phyloP scores from a whole-genome alignment of 1,284 basidiomycete species.

The Microbotryomycetes sp. region DNA sequence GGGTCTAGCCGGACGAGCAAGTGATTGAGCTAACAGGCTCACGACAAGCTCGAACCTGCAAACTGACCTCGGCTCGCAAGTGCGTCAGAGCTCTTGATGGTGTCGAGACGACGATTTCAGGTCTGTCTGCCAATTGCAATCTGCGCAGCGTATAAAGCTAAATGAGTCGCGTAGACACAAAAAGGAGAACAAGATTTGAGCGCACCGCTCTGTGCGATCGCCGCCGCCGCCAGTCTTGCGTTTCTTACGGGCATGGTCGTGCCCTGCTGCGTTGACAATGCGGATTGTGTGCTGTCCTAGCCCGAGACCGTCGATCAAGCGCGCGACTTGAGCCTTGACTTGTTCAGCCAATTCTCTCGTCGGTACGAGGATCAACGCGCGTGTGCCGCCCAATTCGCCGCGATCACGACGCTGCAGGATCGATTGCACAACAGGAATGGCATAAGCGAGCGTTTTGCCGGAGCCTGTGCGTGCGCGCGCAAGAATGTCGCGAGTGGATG shows the following conservation, averaged over 20 bases:
- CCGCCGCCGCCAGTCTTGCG: constrained; percentile 46
- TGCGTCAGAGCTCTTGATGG: constrained; percentile 75
- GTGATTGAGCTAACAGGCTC: not conserved
- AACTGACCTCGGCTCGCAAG: constrained; percentile 64
- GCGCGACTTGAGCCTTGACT: constrained; percentile 63
- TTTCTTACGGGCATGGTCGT: constrained; percentile 33
- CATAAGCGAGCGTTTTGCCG: constrained; percentile 96
- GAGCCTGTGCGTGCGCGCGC: constrained; percentile 90
- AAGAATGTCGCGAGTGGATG: constrained; percentile 80
- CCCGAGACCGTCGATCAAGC: constrained; percentile 53
- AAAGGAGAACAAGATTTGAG: constrained; percentile 14
- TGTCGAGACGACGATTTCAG: constrained; percentile 86
- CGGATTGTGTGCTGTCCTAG: constrained; percentile 61
- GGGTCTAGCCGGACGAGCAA: constrained; percentile 43
- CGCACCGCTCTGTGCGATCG: constrained; percentile 68
- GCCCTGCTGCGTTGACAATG: constrained; percentile 66
- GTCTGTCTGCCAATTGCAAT: constrained; percentile 42
- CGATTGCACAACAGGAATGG: constrained; percentile 82
- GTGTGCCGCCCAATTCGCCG: constrained; percentile 50
- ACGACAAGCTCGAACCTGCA: not conserved
- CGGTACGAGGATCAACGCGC: constrained; percentile 82
- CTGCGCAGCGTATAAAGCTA: not conserved
- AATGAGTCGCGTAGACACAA: not conserved
- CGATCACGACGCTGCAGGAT: constrained; percentile 50
- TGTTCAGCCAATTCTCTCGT: constrained; percentile 91